Evolutionary conservation across 345 rosid genomes (phyloP).

Genomic region (Arabis hirsuta): DNA sequence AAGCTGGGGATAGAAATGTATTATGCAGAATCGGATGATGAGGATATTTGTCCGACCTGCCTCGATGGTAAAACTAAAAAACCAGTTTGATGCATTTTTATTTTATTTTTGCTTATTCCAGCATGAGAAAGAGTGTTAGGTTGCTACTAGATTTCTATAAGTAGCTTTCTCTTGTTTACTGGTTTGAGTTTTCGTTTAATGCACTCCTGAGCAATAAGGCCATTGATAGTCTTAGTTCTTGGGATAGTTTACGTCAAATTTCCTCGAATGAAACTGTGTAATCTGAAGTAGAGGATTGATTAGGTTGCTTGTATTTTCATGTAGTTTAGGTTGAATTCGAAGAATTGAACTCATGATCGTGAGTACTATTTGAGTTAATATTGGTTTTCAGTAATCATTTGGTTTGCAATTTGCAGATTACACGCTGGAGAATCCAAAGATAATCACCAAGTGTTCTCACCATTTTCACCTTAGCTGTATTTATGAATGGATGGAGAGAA

Average conservation of each 20-base stretch:
- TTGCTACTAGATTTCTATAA: conserved; percentile 2
- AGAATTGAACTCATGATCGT: not conserved
- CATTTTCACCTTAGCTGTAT: conserved; percentile 99
- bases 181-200: not conserved
- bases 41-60: conserved; percentile 95
- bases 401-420: conserved; percentile 65
- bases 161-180: conserved; percentile 12
- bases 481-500: conserved; percentile 99
- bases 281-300: conserved; percentile 1
- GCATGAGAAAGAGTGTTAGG: conserved; percentile 12
- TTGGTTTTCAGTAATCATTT: not conserved
- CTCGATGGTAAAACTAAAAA: conserved; percentile 71
- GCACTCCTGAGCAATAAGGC: not conserved
- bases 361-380: not conserved
- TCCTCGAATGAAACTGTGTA: not conserved
- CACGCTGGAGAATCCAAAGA: conserved; percentile 90
- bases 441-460: conserved; percentile 86
- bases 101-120: not conserved
- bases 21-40: conserved; percentile 74
- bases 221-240: not conserved
- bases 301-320: not conserved
- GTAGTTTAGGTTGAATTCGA: not conserved
- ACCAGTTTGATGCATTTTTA: not conserved
- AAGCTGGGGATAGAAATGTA: conserved; percentile 52
- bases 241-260: not conserved